Evolutionary conservation across 148 eudicot species (phyloP), one percentile per base, ranked within the genome.

Genomic region (Diospyros lotus): DNA sequence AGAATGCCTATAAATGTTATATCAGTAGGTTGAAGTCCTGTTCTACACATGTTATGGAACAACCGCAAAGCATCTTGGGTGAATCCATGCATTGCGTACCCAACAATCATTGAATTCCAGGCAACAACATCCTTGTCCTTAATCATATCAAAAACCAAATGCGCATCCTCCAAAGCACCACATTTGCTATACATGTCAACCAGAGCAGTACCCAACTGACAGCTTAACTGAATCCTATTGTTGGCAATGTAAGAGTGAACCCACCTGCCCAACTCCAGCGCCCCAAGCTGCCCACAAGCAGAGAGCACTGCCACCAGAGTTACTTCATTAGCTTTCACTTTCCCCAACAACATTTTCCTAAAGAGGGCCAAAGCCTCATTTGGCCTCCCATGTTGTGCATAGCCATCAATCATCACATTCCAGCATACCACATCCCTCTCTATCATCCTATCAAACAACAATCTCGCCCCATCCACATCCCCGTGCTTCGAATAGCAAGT

Each of bases 401-500:
- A 92, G 82, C 94, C 98, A 78, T 88, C 93, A 76, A 95, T 95
- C 90, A 92, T 95, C 71, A 89, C 98, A 79, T 90, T 95, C 99
- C 99, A 95, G 75, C 91, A 87, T 55, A 95, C 96, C 4, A 83
- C 89, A 82, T 95, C 97, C 61, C 72, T 86, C 72, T 89, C 94
- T n/a, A 50, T 60, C 94, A 90, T 82, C 73, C 63, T 84, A 75
- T 92, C 90, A 84, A 95, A 95, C 87, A 94, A 13, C 38, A 13
- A 59, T 39, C 89, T 74, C 0, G 97, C 97, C 9, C 73, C 78
- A 42, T 80, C 88, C 4, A 94, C 41, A 61, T 86, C 68, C 55
- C 98, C 98, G 64, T 79, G 78, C 81, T 90, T 92, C 0, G 91
- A 86, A 64, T 85, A 89, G 61, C 92, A 90, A 51, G 87, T 85